Evolutionary conservation across 2,329 filamentous ascomycete genomes (phyloP).

Genomic region (Aspergillus flavus): DNA sequence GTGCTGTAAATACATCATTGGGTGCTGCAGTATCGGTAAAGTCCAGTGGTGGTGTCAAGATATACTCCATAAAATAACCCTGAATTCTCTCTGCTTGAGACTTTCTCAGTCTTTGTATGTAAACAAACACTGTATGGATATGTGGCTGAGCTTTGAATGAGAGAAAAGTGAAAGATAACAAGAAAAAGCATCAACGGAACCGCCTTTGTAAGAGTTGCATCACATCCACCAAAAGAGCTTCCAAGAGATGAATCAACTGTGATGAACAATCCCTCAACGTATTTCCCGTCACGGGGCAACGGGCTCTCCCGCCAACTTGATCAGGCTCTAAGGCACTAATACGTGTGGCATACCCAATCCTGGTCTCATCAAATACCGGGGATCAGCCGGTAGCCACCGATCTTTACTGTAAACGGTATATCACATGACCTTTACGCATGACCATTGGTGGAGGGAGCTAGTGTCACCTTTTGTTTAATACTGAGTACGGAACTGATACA

Average conservation of each 20-base stretch:
- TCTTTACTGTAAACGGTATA: slow-evolving; percentile 3
- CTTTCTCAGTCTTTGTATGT: not conserved
- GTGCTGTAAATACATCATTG: not conserved
- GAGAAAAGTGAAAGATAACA: not conserved
- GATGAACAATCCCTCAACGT: slow-evolving; percentile 4
- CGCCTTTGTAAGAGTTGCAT: not conserved
- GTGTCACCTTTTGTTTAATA: not conserved
- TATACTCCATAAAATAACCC: not conserved
- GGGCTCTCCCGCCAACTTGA: slow-evolving; percentile 2
- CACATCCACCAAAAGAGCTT: not conserved
- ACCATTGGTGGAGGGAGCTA: slow-evolving; percentile 8
- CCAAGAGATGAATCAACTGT: not conserved
- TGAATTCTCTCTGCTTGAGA: not conserved
- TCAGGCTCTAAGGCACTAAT: slow-evolving; percentile 22
- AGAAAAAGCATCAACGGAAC: not conserved
- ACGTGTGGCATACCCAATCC: slow-evolving; percentile 1
- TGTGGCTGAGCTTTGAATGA: not conserved
- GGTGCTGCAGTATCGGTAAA: not conserved
- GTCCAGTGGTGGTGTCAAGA: not conserved
- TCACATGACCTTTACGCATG: not conserved
- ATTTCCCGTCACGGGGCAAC: slow-evolving; percentile 20
- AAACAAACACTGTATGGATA: not conserved
- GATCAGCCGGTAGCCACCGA: slow-evolving; percentile 16
- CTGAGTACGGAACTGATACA: slow-evolving; percentile 11
- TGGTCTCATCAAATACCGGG: slow-evolving; percentile 21